Base-by-base conservation (phyloP, 2,329 filamentous ascomycete genomes). In the Bipolaris cookei region DNA sequence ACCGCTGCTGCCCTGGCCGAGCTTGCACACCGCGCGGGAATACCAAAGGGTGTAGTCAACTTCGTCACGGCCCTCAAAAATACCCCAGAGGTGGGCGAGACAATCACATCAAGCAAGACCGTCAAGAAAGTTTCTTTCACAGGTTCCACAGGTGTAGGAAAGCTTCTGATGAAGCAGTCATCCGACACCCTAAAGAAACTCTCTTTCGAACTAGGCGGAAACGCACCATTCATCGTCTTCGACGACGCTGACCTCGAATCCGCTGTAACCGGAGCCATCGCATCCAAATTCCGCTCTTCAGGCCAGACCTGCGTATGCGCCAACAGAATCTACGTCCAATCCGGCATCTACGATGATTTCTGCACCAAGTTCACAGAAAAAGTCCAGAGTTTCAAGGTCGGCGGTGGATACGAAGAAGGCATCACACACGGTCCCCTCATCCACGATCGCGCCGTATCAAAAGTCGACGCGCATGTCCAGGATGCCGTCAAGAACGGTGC, bases 171-270 rank as follows among this genome's bases (percentile, higher is more conserved):
- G 92, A 90, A 90, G 80, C 93, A 97, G 78, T 89, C 90, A 10
- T 86, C 92, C 0, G 84, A 86, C 38, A 97, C 92, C 0, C 80
- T 92, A 25, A 98, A 98, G 84, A 91, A 91, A 73, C 81, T 91
- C 1, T 95, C 91, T 0, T 90, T 97, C 76, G 94, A 98, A 76
- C 88, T 98, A 1, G 94, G 94, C 52, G 95, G 94, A 45, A 98
- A 98, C 75, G 91, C 94, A 0, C 94, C 94, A 1, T 96, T 97
- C 75, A 97, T 98, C 65, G 92, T 98, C 32, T 98, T 98, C 72
- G 92, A 98, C 71, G 94, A 98, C 71, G 91, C 94, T 18, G 91
- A 98, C 72, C 80, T 98, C 18, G 93, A 97, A 57, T 80, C 82
- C 4, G 95, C 95, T 2, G 92, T 98, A 1, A 80, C 86, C 0